Percentiles rank a stretch among this genome's conserved stretches.
These are phyloP conservation scores for Cyberlindnera suaveolens DNA, from an alignment of 805 yeast species.

Conservation along the genomic window DNA sequence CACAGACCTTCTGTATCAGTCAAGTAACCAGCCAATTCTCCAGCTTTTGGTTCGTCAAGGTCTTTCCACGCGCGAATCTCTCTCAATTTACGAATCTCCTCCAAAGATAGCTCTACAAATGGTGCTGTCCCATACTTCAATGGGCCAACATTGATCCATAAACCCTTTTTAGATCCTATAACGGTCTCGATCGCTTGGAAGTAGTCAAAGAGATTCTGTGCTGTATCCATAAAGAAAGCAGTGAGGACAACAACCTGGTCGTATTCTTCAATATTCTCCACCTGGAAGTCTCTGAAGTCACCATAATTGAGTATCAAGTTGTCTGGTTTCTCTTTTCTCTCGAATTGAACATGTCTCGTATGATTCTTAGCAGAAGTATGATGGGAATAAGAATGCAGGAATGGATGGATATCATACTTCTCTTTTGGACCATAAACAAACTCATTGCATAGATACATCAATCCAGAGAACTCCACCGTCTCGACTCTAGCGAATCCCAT, in stretches of 20 bases:
- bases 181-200: slow-evolving; percentile 54
- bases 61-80: slow-evolving; percentile 58
- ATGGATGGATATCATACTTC: slow-evolving; percentile 35
- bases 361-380: slow-evolving; percentile 47
- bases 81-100: slow-evolving; percentile 58
- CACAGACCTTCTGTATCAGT: slow-evolving; percentile 63
- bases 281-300: slow-evolving; percentile 55
- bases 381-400: slow-evolving; percentile 63
- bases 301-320: slow-evolving; percentile 46
- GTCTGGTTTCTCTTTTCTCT: slow-evolving; percentile 33
- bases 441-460: slow-evolving; percentile 68
- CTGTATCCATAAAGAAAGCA: slow-evolving; percentile 86
- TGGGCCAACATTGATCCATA: slow-evolving; percentile 92
- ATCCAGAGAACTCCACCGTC: slow-evolving; percentile 68
- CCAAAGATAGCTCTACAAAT: slow-evolving; percentile 61
- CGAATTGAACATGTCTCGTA: slow-evolving; percentile 33
- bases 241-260: slow-evolving; percentile 53
- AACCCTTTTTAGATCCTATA: slow-evolving; percentile 39
- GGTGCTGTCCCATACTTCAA: slow-evolving; percentile 87
- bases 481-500: slow-evolving; percentile 46
- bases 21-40: slow-evolving; percentile 48
- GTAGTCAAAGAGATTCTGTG: slow-evolving; percentile 77
- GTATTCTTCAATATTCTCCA: slow-evolving; percentile 24
- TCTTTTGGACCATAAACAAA: slow-evolving; percentile 37
- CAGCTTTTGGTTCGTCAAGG: slow-evolving; percentile 29